Conservation (phyloP, 148 eudicot species). For the Nepenthes mirabilis region DNA sequence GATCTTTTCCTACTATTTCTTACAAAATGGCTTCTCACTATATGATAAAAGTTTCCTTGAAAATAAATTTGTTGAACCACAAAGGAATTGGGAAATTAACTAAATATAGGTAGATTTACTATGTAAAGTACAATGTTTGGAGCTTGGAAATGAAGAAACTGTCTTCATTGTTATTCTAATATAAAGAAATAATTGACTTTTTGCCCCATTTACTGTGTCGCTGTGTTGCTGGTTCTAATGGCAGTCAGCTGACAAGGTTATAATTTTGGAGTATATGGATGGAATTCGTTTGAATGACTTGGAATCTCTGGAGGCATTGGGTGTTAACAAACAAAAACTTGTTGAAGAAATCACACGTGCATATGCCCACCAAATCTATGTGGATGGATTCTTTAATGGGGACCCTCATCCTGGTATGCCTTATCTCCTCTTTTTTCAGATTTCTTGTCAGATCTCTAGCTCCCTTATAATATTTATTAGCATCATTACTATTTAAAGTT, state of each 20-base stretch:
- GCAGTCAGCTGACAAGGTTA: slow-evolving; percentile 91
- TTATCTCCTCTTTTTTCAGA: neutral
- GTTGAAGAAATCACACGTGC: slow-evolving; percentile 98
- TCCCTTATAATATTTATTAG: neutral
- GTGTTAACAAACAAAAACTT: slow-evolving; percentile 78
- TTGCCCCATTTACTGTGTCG: neutral
- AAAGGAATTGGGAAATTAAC: no score
- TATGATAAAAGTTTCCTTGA: no score
- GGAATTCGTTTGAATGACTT: slow-evolving; percentile 87
- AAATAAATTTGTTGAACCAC: no score
- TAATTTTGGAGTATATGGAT: slow-evolving; percentile 90
- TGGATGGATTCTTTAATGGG: slow-evolving; percentile 96
- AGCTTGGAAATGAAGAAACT: no score
- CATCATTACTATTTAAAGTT: neutral
- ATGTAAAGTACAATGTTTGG: no score
- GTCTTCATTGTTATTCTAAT: no score
- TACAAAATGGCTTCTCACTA: no score
- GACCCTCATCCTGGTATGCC: slow-evolving; percentile 91
- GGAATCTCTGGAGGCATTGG: slow-evolving; percentile 66
- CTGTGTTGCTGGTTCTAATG: slow-evolving; percentile 6
- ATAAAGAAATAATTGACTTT: neutral
- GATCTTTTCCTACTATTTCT: no score
- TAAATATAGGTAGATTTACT: no score
- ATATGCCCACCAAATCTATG: slow-evolving; percentile 95
- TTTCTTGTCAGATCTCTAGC: no score